Base-by-base conservation (phyloP, 1,284 basidiomycete species). In the Phylloboletellus chloephorus region DNA sequence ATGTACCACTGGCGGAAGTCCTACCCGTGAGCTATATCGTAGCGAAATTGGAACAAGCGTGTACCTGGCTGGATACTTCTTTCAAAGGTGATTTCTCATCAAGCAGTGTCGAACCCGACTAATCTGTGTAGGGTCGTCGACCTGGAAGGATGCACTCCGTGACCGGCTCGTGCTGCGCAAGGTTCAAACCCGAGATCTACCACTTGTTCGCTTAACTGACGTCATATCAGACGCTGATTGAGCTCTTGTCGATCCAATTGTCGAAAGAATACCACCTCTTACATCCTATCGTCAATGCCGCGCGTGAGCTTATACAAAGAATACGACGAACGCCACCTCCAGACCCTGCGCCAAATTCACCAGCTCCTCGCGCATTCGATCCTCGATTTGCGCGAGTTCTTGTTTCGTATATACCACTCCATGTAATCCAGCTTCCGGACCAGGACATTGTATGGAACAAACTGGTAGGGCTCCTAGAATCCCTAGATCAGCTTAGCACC, bases 1-100 rank as follows among this genome's bases (percentile, higher is more conserved):
- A 90, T 13, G 70, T 91, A 0, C 79, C 80, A 0, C 66, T 93
- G n/a, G 67, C 81, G 15, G 88, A 94, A 61, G 71, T 73, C 2
- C 66, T 84, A 21, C 73, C 78, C n/a, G 71, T 78, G 3, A 69
- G 72, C 38, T 71, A 74, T 37, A 66, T 86, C n/a, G 44, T 85
- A 2, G 62, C 67, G 5, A 68, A 72, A 41, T 62, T 93, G 7
- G 80, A 87, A 31, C 72, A 75, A 9, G 85, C 65, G 15, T 63
- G 51, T 67, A 68, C 71, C 41, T 89, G 66, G 71, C 47, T 82
- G 7, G 61, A 65, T 0, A 60, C 58, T 16, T 68, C 73, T 3
- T 48, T 62, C 39, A 61, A 71, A 67, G 60, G 72, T 74, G 40
- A 46, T 31, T 31, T 33, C 34, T 4, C 8, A 5, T 16, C 15